Base-by-base conservation (phyloP, 2,329 filamentous ascomycete genomes). In the Dendryphion nanum region DNA sequence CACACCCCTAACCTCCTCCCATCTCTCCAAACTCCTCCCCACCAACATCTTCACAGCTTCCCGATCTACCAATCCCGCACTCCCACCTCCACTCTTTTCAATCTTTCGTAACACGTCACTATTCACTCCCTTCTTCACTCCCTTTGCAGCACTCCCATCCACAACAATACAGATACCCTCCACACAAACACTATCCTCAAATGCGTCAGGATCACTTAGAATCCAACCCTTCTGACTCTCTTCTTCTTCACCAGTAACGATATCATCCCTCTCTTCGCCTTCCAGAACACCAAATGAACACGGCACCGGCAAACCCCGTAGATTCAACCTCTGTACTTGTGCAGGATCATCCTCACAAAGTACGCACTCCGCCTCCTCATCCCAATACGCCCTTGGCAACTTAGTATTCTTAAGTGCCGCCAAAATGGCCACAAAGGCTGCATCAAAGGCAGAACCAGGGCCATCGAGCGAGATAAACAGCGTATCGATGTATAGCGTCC, bases 401-500 rank as follows among this genome's bases (percentile, higher is more conserved):
- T 76, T 79, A 4, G 88, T 91, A 63, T 93, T 81, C 37, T 74
- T 75, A 42, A 98, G 70, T 5, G 93, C 91, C 6, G 90, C 87
- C 16, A 95, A 66, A 0, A 94, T 76, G 10, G 89, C 83, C 1
- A 85, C 78, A 90, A 91, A 97, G 0, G 89, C 88, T 1, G 88
- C 86, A 58, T 98, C 91, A 49, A 97, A 90, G 2, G 89, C 81
- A 8, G 29, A 14, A n/a, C 8, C 8, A 56, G 93, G 95, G 5
- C 91, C 91, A 48, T 95, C 90, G 34, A 95, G 81, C 0, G 88
- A 94, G 50, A 98, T 84, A 68, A 95, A 93, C 59, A 96, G 79
- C n/a, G 96, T 76, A 60, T 97, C 91, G 49, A 98, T 86, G 66
- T 95, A 96, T 15, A 98, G 79, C 7, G 87, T 83, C 93, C 91